phyloP scores from a whole-genome alignment of 2,329 filamentous ascomycete genomes.

The Penicillium sp. region DNA sequence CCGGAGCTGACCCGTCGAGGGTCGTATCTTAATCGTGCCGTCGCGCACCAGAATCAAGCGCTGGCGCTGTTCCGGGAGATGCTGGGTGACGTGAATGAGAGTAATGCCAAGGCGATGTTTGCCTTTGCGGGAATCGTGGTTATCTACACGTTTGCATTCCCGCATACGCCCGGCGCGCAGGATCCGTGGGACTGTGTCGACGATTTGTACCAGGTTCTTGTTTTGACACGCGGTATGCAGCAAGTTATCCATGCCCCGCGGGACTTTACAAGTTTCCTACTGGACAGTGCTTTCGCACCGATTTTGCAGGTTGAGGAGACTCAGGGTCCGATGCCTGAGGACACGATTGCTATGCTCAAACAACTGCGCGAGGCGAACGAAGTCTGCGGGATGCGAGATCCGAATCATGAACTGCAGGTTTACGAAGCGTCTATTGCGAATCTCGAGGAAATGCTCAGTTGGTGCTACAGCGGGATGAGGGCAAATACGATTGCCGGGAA shows the following conservation, averaged over 20 bases:
- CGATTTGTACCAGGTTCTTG: constrained; percentile 35
- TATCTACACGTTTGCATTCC: constrained; percentile 41
- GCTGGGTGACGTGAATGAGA: constrained; percentile 33
- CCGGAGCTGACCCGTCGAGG: constrained; percentile 22
- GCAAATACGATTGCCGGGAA: constrained; percentile 49
- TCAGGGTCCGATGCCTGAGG: constrained; percentile 22
- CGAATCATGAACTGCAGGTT: constrained; percentile 25
- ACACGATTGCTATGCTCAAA: constrained; percentile 20
- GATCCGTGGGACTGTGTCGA: constrained; percentile 33
- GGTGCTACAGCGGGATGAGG: constrained; percentile 47
- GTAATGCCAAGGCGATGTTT: constrained; percentile 45
- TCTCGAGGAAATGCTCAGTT: constrained; percentile 29
- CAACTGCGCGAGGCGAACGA: constrained; percentile 32
- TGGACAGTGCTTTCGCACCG: constrained; percentile 28
- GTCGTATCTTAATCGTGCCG: constrained; percentile 37
- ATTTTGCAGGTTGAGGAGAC: constrained; percentile 29
- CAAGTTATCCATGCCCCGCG: constrained; percentile 32
- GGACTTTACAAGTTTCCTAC: constrained; percentile 25
- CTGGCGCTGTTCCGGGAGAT: constrained; percentile 37
- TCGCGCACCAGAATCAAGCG: constrained; percentile 38
- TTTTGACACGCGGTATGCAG: constrained; percentile 37
- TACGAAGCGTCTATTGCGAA: constrained; percentile 30
- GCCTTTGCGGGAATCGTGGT: constrained; percentile 40
- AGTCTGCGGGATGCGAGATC: constrained; percentile 18
- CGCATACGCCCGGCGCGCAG: constrained; percentile 27